Percentiles rank a stretch among this genome's conserved stretches.
These are phyloP conservation scores for Isochrysis galbana DNA, from an alignment of 78 protist species.

Conservation along the genomic window DNA sequence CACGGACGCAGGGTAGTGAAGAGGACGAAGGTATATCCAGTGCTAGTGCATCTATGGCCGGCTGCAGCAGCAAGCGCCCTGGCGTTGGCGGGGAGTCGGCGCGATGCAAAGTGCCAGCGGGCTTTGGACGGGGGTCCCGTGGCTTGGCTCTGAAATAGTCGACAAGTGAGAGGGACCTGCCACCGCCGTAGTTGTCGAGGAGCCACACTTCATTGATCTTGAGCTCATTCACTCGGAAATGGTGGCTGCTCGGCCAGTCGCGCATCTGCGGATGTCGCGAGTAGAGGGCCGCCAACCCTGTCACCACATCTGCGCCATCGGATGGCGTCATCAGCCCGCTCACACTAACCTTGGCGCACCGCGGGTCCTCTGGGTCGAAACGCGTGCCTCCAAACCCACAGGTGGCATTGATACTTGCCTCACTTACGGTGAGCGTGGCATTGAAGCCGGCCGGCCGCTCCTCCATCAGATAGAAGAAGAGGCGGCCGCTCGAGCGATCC, in stretches of 20 bases:
- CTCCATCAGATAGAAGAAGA: no score
- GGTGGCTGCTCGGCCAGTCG: not conserved
- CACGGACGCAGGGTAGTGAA: not conserved
- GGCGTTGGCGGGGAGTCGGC: not conserved
- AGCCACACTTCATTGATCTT: not conserved
- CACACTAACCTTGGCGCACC: not conserved
- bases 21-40: not conserved
- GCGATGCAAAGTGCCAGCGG: not conserved
- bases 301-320: not conserved
- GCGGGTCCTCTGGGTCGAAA: conserved; percentile 16
- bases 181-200: conserved; percentile 4
- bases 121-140: not conserved
- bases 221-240: not conserved
- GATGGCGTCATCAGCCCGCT: not conserved
- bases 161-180: not conserved
- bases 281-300: not conserved
- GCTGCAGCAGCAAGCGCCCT: not conserved
- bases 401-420: no score
- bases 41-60: not conserved
- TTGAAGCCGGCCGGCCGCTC: no score
- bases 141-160: not conserved
- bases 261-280: conserved; percentile 12
- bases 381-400: no score
- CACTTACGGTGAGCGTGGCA: no score
- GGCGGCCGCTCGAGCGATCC: no score